Evolutionary conservation across 139 green algal species (phyloP), one percentile per base, ranked within the genome.

Genomic region (Tetraselmis striata): DNA sequence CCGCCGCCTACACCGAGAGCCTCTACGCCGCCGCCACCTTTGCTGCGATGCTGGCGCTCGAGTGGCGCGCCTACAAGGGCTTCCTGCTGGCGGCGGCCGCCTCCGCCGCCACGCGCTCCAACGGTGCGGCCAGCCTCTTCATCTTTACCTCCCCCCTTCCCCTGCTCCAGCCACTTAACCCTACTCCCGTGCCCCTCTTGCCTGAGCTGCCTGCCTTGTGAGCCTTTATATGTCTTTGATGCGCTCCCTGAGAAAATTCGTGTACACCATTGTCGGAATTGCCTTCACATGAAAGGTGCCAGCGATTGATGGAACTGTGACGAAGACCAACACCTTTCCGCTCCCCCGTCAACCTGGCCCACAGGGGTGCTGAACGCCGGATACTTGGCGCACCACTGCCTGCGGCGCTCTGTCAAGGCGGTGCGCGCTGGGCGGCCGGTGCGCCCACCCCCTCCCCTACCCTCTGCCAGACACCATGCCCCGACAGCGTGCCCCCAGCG

Each of bases 1-100:
- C 92, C 1, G 91, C 88, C 1, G 79, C 87, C 23, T 98, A 98
- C 88, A 95, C 94, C 0, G 95, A 98, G 83, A 85, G 87, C 2
- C 58, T 95, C 0, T 98, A 97, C 86, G 87, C 86, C 0, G 59
- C 84, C 0, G 77, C 88, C 59, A 94, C 88, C 31, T 92, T 95
- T 27, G 58, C 79, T 0, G 94, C 84, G 0, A 78, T 95, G 32
- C 45, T 67, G 45, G 76, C 28, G 5, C 76, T 80, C 2, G 76
- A 25, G 23, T 24, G 77, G 67, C 23, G 45, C 45, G 5, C 45
- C 45, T 67, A 67, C 45, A 5, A 25, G 45, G 30, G 32, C 18
- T 23, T 74, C 18, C 45, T 84, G 22, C 83, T 90, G 31, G 79
- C 80, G 1, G 85, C 90, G 59, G 85, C 88, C 32, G n/a, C 81